Percentiles rank a stretch among this genome's conserved stretches.
phyloP scores from a whole-genome alignment of 352 stramenopile species.

The Phytophthora idaei region DNA sequence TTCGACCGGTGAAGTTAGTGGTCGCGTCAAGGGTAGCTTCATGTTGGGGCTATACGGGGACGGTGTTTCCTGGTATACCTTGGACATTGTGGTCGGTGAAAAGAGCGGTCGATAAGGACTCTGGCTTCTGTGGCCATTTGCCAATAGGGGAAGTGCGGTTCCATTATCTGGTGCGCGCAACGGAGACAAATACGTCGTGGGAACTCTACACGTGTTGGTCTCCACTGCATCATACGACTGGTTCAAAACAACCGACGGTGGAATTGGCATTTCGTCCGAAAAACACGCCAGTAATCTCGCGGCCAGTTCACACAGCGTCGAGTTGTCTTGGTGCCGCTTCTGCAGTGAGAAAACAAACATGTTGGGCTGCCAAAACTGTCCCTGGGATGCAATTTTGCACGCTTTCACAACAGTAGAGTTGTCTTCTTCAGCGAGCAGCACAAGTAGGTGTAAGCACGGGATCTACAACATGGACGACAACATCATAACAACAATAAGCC shows the following conservation, averaged over 20 bases:
- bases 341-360: slow-evolving; percentile 83
- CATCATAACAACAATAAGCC: slow-evolving; percentile 14
- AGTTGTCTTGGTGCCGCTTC: slow-evolving; percentile 67
- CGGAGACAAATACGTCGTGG: slow-evolving; percentile 7
- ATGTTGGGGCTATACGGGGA: slow-evolving; percentile 57
- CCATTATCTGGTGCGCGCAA: slow-evolving; percentile 12
- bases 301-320: slow-evolving; percentile 47
- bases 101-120: slow-evolving; percentile 38
- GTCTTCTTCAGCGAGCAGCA: slow-evolving; percentile 63
- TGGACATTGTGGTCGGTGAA: slow-evolving; percentile 65
- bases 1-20: slow-evolving; percentile 49
- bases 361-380: slow-evolving; percentile 74
- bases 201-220: slow-evolving; percentile 3
- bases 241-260: slow-evolving; percentile 54
- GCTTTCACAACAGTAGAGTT: slow-evolving; percentile 50
- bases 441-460: slow-evolving; percentile 55
- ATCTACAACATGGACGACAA: slow-evolving; percentile 38
- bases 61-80: slow-evolving; percentile 49
- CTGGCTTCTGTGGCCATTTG: slow-evolving; percentile 12
- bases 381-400: slow-evolving; percentile 68
- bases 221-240: slow-evolving; percentile 10
- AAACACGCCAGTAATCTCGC: slow-evolving; percentile 52
- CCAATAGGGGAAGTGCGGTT: slow-evolving; percentile 45
- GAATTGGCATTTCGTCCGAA: slow-evolving; percentile 59
- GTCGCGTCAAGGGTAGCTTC: slow-evolving; percentile 50